Evolutionary conservation across 169 alveolate species (phyloP).

Genomic region (Eimeria sp.): DNA sequence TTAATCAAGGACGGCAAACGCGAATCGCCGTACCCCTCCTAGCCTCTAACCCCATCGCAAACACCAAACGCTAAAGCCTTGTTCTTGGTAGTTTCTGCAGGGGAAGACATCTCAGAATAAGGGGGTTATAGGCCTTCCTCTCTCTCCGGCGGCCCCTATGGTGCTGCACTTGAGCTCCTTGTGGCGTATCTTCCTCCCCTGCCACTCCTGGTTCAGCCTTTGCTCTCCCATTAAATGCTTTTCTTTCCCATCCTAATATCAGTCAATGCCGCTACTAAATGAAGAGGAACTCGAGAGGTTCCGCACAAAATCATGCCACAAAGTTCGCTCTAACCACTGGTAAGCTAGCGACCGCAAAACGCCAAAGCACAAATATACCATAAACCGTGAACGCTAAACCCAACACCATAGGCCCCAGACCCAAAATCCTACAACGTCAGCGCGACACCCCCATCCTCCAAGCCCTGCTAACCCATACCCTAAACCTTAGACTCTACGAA

Average conservation of each 20-base stretch:
- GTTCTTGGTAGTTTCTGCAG: not conserved
- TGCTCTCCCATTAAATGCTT: not conserved
- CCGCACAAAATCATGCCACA: constrained; percentile 39
- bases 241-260: not conserved
- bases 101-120: not conserved
- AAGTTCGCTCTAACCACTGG: not conserved
- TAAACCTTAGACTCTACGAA: not conserved
- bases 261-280: constrained; percentile 15
- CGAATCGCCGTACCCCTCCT: no score
- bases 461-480: not conserved
- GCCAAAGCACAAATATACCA: not conserved
- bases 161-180: not conserved
- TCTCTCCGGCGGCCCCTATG: not conserved
- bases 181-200: not conserved
- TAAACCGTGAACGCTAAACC: constrained; percentile 14
- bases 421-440: not conserved
- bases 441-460: not conserved
- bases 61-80: constrained; percentile 4
- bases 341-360: not conserved
- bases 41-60: not conserved
- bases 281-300: constrained; percentile 38
- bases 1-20: no score
- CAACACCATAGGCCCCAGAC: constrained; percentile 14
- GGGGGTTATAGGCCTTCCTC: not conserved
- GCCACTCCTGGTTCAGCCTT: not conserved